phyloP scores from a whole-genome alignment of 352 stramenopile genomes.

The Phytophthora hybrid region DNA sequence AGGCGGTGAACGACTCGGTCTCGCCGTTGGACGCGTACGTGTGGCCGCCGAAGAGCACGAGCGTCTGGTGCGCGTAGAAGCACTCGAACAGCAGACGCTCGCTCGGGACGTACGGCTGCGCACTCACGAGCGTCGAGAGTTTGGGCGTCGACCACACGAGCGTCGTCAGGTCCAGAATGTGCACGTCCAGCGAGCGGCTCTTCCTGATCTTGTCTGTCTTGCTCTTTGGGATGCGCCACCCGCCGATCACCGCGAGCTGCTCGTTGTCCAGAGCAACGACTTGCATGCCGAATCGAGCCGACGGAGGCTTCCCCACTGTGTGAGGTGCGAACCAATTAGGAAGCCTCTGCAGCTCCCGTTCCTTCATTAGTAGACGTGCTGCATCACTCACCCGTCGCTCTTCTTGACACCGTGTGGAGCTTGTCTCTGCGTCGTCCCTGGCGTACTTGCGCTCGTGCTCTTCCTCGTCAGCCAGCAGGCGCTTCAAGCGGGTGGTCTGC shows the following conservation, averaged over 20 bases:
- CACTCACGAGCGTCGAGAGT: conserved; percentile 49
- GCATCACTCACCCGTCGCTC: conserved; percentile 21
- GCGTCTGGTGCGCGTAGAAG: conserved; percentile 48
- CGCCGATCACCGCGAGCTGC: conserved; percentile 52
- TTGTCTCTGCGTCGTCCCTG: neutral
- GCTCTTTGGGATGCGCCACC: conserved; percentile 28
- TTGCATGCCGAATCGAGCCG: conserved; percentile 57
- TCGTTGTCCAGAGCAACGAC: conserved; percentile 51
- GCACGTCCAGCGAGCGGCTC: conserved; percentile 43
- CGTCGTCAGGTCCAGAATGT: conserved; percentile 57
- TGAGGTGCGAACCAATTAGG: conserved; percentile 48
- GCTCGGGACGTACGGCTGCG: conserved; percentile 33
- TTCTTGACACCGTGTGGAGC: neutral
- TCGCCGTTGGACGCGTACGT: conserved; percentile 53
- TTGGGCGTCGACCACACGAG: conserved; percentile 62
- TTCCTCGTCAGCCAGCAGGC: conserved; percentile 24
- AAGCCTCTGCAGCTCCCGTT: conserved; percentile 16
- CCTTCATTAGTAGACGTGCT: conserved; percentile 22
- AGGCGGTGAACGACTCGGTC: conserved; percentile 46
- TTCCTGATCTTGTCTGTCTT: conserved; percentile 19
- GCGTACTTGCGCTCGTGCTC: conserved; percentile 6
- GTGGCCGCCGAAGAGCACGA: conserved; percentile 62
- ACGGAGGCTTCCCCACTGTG: conserved; percentile 62
- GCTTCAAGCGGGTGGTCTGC: conserved; percentile 24
- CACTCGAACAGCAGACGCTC: conserved; percentile 63